A percentile compares a stretch with the other conserved stretches of the same genome.
phyloP scores from a whole-genome alignment of 495 filamentous ascomycete species.

The Penicillium malachiteum region DNA sequence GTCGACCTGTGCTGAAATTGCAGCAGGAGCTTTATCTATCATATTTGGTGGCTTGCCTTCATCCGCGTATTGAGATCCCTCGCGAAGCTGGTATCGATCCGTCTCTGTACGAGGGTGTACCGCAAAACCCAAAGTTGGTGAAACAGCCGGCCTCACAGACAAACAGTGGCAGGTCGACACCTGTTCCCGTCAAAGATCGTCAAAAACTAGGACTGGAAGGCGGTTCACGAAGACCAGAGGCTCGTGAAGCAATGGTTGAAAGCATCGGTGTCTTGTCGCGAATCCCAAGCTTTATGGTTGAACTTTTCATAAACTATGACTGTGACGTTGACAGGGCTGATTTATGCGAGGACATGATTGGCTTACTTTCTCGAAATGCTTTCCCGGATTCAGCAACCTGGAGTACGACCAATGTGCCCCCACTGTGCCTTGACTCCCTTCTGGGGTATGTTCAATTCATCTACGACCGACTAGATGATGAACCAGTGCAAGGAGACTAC shows the following conservation, averaged over 20 bases:
- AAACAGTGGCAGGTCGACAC: constrained; percentile 82
- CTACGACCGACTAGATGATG: constrained; percentile 77
- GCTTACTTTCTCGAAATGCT: constrained; percentile 86
- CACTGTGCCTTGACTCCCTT: constrained; percentile 88
- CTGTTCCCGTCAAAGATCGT: constrained; percentile 89
- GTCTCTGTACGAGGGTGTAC: constrained; percentile 87
- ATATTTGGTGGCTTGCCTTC: constrained; percentile 90
- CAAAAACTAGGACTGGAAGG: constrained; percentile 94
- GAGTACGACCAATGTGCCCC: constrained; percentile 98
- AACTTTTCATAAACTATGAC: constrained; percentile 97
- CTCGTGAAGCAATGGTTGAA: constrained; percentile 97
- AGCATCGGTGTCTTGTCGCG: constrained; percentile 86
- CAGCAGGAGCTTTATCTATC: constrained; percentile 97
- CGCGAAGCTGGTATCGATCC: constrained; percentile 88
- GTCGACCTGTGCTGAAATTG: constrained; percentile 86
- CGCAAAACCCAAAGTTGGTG: constrained; percentile 80
- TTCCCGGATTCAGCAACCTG: constrained; percentile 97
- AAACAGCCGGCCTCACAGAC: constrained; percentile 77
- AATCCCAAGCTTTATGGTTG: constrained; percentile 90
- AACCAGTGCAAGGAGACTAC: constrained; percentile 61
- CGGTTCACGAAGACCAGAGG: constrained; percentile 85
- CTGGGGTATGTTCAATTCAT: constrained; percentile 89
- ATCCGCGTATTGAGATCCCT: constrained; percentile 89
- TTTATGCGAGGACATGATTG: constrained; percentile 92
- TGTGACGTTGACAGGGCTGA: constrained; percentile 91